phyloP scores from a whole-genome alignment of 164 flowering plant species.

The Euptelea pleiosperma region DNA sequence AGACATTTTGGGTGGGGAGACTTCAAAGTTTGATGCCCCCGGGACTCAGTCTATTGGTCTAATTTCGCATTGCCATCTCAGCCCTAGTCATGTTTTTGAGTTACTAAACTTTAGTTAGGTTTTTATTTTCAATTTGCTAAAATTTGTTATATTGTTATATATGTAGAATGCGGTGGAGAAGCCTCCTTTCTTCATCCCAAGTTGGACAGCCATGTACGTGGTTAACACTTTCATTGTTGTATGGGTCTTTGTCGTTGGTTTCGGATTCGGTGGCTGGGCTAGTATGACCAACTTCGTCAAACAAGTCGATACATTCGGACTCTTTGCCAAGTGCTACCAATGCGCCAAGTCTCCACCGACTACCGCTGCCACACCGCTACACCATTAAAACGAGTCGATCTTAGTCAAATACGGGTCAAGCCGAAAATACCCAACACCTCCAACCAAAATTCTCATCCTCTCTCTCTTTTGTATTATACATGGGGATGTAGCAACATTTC shows the following conservation, averaged over 20 bases:
- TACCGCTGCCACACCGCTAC: conserved; percentile 17
- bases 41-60: too few species aligned
- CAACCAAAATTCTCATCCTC: neutral
- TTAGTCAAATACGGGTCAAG: too few species aligned
- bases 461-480: conserved; percentile 41
- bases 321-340: conserved; percentile 60
- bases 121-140: too few species aligned
- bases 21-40: too few species aligned
- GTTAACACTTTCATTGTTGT: conserved; percentile 42
- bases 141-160: too few species aligned
- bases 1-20: too few species aligned
- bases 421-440: too few species aligned
- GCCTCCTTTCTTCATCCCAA: conserved; percentile 48
- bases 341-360: conserved; percentile 32
- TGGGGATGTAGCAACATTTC: conserved; percentile 26
- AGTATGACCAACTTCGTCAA: conserved; percentile 44
- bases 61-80: too few species aligned
- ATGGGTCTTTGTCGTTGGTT: conserved; percentile 50
- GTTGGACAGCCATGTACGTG: conserved; percentile 52
- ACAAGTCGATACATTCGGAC: conserved; percentile 54
- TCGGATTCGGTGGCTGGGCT: conserved; percentile 66
- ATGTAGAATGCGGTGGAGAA: conserved; percentile 60
- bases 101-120: too few species aligned
- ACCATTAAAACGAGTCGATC: too few species aligned
- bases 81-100: too few species aligned